A percentile compares a stretch with the other conserved stretches of the same genome.
Evolutionary conservation across 2,329 filamentous ascomycete genomes (phyloP).

Genomic region (Ploettnerulaceae sp.): DNA sequence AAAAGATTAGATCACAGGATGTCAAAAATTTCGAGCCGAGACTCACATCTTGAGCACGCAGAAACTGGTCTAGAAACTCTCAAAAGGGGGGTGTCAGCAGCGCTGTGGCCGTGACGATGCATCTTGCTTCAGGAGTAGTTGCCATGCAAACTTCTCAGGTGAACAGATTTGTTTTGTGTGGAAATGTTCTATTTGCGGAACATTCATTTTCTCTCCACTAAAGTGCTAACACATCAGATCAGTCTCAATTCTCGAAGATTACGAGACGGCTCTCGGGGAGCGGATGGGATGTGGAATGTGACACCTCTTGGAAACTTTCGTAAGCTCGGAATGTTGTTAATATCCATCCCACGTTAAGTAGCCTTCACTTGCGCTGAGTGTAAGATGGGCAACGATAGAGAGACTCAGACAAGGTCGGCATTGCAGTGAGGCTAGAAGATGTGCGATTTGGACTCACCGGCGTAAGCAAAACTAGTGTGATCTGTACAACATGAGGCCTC

Average conservation of each 20-base stretch:
- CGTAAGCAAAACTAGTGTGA: too few species aligned
- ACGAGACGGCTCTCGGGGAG: too few species aligned
- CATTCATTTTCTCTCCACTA: not conserved
- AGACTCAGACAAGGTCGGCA: too few species aligned
- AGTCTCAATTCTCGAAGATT: not conserved
- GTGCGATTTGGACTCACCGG: not conserved
- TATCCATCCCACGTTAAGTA: too few species aligned
- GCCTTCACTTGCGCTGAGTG: too few species aligned
- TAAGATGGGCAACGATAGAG: too few species aligned
- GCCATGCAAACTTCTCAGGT: not conserved
- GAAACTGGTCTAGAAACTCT: conserved; percentile 74
- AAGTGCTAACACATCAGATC: not conserved
- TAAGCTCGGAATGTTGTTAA: too few species aligned
- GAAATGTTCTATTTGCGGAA: not conserved
- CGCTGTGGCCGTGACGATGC: conserved; percentile 20
- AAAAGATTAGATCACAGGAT: conserved; percentile 5
- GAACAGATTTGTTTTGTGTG: not conserved
- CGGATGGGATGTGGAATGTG: too few species aligned
- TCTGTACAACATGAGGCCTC: too few species aligned
- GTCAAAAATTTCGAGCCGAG: not conserved
- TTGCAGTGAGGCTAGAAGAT: not conserved
- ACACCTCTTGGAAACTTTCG: too few species aligned
- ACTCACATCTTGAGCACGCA: conserved; percentile 69
- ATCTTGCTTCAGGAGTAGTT: not conserved
- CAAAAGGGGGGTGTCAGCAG: conserved; percentile 48